These are phyloP conservation scores for Pisolithus albus DNA, from an alignment of 768 basidiomycete species.

Conservation along the genomic window DNA sequence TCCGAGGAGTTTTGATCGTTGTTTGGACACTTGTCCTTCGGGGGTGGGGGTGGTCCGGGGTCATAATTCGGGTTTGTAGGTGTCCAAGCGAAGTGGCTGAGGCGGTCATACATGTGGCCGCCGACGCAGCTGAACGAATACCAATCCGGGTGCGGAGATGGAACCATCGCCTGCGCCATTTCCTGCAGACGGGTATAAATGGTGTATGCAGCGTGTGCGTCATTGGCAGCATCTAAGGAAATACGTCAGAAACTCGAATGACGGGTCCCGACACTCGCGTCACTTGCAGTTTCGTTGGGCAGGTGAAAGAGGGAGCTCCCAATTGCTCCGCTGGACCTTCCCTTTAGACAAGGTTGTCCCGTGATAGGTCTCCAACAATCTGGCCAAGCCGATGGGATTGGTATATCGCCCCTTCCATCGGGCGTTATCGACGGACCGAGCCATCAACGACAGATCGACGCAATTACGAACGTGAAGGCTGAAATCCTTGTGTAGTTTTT, in stretches of 20 bases:
- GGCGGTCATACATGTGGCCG: conserved; percentile 40
- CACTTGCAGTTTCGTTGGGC: conserved; percentile 57
- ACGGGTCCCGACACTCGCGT: not conserved
- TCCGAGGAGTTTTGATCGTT: not conserved
- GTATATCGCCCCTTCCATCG: conserved; percentile 69
- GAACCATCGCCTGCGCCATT: conserved; percentile 36
- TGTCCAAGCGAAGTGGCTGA: conserved; percentile 37
- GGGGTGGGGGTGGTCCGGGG: conserved; percentile 58
- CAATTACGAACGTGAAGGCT: conserved; percentile 41
- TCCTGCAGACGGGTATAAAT: conserved; percentile 42
- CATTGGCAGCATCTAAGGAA: conserved; percentile 59
- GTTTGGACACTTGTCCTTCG: conserved; percentile 12
- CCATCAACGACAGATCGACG: conserved; percentile 66
- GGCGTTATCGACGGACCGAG: conserved; percentile 60
- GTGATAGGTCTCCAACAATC: conserved; percentile 58
- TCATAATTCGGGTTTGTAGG: conserved; percentile 63
- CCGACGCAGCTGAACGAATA: conserved; percentile 52
- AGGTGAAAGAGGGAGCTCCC: conserved; percentile 46
- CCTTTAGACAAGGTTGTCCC: conserved; percentile 50
- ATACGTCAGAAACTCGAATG: conserved; percentile 7
- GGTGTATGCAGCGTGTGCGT: conserved; percentile 57
- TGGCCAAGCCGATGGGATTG: conserved; percentile 53
- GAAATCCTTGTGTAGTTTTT: conserved; percentile 50
- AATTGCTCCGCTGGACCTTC: conserved; percentile 57
- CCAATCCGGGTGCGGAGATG: conserved; percentile 30